phyloP scores from a whole-genome alignment of 140 eudicot genomes.

The Ambrosia hybrid region DNA sequence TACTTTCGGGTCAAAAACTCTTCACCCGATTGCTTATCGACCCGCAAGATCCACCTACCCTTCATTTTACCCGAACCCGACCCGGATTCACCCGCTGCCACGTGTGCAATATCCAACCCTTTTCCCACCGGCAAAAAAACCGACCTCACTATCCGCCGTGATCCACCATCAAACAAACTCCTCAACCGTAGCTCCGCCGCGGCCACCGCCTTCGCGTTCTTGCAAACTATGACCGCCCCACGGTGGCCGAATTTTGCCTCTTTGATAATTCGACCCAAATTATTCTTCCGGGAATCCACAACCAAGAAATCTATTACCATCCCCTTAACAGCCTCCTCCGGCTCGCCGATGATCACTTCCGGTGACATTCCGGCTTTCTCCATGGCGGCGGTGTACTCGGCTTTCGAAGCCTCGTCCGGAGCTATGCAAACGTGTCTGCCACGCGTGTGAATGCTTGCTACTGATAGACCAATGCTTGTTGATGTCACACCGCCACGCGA shows the following conservation, averaged over 20 bases:
- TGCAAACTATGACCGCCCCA: conserved; percentile 85
- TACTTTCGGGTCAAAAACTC: conserved; percentile 63
- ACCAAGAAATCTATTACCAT: conserved; percentile 71
- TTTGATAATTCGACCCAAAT: conserved; percentile 44
- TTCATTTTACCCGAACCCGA: conserved; percentile 26
- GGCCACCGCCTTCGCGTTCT: conserved; percentile 53
- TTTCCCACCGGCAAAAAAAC: conserved; percentile 80
- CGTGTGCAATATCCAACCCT: conserved; percentile 82
- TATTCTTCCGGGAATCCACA: conserved; percentile 45
- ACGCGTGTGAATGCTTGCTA: conserved; percentile 67
- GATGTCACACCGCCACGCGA: conserved; percentile 52
- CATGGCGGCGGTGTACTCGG: conserved; percentile 54
- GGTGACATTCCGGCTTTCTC: conserved; percentile 42
- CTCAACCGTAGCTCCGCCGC: conserved; percentile 55
- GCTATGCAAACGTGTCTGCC: conserved; percentile 84
- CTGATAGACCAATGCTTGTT: conserved; percentile 69
- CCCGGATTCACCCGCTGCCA: conserved; percentile 49
- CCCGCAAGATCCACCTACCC: conserved; percentile 64
- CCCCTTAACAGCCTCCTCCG: conserved; percentile 54
- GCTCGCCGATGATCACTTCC: conserved; percentile 52
- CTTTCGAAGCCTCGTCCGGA: conserved; percentile 54
- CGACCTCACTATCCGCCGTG: conserved; percentile 62
- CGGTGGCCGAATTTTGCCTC: conserved; percentile 70
- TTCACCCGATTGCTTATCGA: conserved; percentile 72
- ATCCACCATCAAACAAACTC: conserved; percentile 42